A percentile compares a stretch with the other conserved stretches of the same genome.
Evolutionary conservation across 164 flowering plant genomes (phyloP).

Genomic region (Liquidambar formosana): DNA sequence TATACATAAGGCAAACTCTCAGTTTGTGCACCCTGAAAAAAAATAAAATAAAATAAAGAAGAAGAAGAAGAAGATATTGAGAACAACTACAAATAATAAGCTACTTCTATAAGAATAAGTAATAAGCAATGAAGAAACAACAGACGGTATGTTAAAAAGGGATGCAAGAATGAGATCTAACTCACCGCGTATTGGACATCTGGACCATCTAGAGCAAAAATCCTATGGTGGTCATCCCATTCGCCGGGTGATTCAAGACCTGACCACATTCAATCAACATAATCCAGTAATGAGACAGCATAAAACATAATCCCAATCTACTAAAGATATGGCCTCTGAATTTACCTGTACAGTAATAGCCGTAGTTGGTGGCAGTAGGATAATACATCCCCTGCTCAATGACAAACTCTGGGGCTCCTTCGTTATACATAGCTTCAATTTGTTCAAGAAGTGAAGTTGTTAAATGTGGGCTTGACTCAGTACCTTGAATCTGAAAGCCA

Average conservation of each 20-base stretch:
- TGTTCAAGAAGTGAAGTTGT: constrained; percentile 42
- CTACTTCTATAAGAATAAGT: too few species aligned
- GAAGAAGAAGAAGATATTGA: too few species aligned
- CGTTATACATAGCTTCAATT: constrained; percentile 63
- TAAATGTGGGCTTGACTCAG: constrained; percentile 33
- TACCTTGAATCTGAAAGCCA: constrained; percentile 50
- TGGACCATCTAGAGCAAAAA: constrained; percentile 77
- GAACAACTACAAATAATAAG: background rate
- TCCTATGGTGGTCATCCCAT: constrained; percentile 75
- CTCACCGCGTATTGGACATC: constrained; percentile 71
- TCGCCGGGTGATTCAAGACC: constrained; percentile 76
- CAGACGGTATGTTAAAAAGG: background rate
- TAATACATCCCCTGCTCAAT: constrained; percentile 71
- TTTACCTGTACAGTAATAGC: constrained; percentile 87
- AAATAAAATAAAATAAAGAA: background rate
- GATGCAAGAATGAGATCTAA: background rate
- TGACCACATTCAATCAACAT: constrained; percentile 21
- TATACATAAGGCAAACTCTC: constrained; percentile 78
- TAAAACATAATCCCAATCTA: background rate
- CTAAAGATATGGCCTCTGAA: background rate
- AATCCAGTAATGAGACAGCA: background rate
- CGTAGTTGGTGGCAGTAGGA: constrained; percentile 72
- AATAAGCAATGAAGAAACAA: background rate
- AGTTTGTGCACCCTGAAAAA: constrained; percentile 66
- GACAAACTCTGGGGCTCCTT: constrained; percentile 63